These are phyloP conservation scores for Aphanomyces cochlioides DNA, from an alignment of 352 stramenopile genomes.

Conservation along the genomic window DNA sequence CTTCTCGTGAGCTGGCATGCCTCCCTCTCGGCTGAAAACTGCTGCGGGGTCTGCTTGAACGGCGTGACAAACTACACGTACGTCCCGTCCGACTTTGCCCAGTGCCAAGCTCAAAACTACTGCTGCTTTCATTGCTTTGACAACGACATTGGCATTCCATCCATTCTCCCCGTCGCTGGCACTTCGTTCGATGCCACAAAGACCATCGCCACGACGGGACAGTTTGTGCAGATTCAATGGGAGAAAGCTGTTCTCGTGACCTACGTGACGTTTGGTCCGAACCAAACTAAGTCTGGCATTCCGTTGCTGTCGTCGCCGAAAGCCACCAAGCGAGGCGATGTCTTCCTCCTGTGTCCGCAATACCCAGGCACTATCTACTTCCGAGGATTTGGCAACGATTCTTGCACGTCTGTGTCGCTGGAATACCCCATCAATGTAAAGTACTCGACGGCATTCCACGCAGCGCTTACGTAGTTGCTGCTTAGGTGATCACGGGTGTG, in stretches of 20 bases:
- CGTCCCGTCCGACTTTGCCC: slow-evolving; percentile 13
- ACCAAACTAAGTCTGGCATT: slow-evolving; percentile 25
- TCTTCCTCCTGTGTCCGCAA: slow-evolving; percentile 23
- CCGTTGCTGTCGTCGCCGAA: slow-evolving; percentile 11
- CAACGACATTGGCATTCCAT: background rate
- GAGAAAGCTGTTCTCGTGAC: slow-evolving; percentile 2
- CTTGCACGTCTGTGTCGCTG: slow-evolving; percentile 25
- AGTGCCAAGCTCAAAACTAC: slow-evolving; percentile 13
- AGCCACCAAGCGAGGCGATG: slow-evolving; percentile 9
- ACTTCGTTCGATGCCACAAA: slow-evolving; percentile 16
- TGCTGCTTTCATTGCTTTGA: slow-evolving; percentile 26
- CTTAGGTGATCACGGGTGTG: background rate
- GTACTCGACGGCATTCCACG: background rate
- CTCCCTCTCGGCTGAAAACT: slow-evolving; percentile 7
- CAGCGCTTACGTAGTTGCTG: background rate
- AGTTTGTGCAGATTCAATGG: slow-evolving; percentile 20
- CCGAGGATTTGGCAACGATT: slow-evolving; percentile 23
- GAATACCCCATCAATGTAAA: slow-evolving; percentile 20
- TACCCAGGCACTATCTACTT: slow-evolving; percentile 27
- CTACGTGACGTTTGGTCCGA: slow-evolving; percentile 22
- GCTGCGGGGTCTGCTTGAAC: slow-evolving; percentile 25
- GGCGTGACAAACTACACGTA: slow-evolving; percentile 22
- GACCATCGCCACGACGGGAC: slow-evolving; percentile 15
- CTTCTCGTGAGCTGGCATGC: background rate
- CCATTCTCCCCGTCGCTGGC: slow-evolving; percentile 16